Evolutionary conservation across 768 basidiomycete species (phyloP), one percentile per base, ranked within the genome.

Genomic region (Termitomyces titanicus): DNA sequence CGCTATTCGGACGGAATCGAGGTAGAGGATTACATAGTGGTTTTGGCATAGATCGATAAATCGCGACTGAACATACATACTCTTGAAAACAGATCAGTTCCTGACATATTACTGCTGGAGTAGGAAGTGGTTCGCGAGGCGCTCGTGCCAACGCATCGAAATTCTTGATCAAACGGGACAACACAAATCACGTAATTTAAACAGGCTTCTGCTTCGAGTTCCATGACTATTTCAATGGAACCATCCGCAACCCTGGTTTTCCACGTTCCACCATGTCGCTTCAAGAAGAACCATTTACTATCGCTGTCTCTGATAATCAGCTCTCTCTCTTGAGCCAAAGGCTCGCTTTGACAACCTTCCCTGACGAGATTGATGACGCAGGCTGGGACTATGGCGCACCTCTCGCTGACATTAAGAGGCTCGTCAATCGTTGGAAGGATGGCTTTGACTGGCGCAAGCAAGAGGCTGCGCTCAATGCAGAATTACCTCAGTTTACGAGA

Each of bases 371-470:
- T 2, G 72, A 81, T 7, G 71, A 74, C 7, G 77, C 75, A 0
- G 75, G 68, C 0, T 75, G 77, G 72, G 40, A 45, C 2, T 85
- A 84, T 48, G 84, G 84, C 7, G 71, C 63, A 0, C 80, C 83
- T 1, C 70, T 82, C 3, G 65, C 70, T 0, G 76, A 82, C 54
- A 57, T 85, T 13, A 68, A 76, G 49, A 74, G 80, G 4, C 71
- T 85, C 0, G 71, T 74, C 0, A 60, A 64, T 3, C 68, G 71
- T 35, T 84, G 83, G 83, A 72, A 68, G 56, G 63, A 72, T 44
- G 78, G 74, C 0, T 84, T 76, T 56, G 74, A 85, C 69, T 86
- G 85, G 84, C 70, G 76, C 56, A 75, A 69, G 47, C 65, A 80
- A 10, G 85, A 86, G 62, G 72, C 69, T 0, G 64, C 65, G 17